Percentiles rank a stretch among this genome's conserved stretches.
Evolutionary conservation across 140 eudicot species (phyloP).

Genomic region (Stevia rebaudiana): DNA sequence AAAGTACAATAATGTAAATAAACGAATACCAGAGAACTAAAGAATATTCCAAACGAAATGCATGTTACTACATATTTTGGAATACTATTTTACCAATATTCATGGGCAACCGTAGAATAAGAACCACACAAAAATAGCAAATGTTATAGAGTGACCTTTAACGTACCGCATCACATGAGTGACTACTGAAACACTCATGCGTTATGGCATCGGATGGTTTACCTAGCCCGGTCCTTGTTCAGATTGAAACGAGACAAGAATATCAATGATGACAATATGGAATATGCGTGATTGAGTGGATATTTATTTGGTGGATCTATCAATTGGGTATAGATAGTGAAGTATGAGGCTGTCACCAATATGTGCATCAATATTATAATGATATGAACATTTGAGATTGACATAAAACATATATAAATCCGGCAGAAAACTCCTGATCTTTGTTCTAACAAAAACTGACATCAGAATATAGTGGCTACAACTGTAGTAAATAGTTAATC

Average conservation of each 20-base stretch:
- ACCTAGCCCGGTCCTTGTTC: not conserved
- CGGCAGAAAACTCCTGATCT: not conserved
- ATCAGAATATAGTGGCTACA: constrained; percentile 2
- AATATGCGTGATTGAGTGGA: constrained; percentile 24
- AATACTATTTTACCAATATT: not conserved
- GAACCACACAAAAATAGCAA: not conserved
- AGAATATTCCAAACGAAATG: not conserved
- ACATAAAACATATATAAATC: not conserved
- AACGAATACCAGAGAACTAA: not conserved
- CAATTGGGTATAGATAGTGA: constrained; percentile 14
- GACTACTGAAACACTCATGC: not conserved
- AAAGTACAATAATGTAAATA: not conserved
- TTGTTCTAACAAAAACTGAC: not conserved
- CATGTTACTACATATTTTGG: not conserved
- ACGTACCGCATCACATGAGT: not conserved
- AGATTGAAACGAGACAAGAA: constrained; percentile 12
- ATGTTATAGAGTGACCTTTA: constrained; percentile 1
- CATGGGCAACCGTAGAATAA: not conserved
- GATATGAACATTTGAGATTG: constrained; percentile 2
- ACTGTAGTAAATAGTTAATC: not conserved
- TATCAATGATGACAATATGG: constrained; percentile 19
- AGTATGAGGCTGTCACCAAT: constrained; percentile 26
- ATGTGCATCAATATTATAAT: not conserved
- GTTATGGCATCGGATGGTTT: not conserved
- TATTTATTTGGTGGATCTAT: constrained; percentile 1